Conservation (phyloP, 1,284 basidiomycete species). For the Papiliotrema nemorosa region DNA sequence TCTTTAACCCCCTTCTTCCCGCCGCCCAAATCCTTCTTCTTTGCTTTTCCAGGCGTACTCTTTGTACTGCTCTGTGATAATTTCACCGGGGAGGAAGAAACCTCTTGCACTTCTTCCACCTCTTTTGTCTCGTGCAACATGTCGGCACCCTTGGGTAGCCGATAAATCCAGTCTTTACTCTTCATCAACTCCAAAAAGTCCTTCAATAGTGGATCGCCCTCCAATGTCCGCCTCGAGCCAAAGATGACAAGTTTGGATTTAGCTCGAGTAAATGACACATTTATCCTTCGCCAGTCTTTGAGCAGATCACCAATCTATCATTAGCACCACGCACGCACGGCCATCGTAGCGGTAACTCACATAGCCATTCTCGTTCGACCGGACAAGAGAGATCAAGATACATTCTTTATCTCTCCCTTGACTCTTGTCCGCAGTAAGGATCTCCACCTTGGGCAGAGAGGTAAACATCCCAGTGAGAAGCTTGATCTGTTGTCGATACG, state of each 20-base stretch:
- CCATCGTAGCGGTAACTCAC: slow-evolving; percentile 51
- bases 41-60: no score
- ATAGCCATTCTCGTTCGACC: slow-evolving; percentile 71
- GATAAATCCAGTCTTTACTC: slow-evolving; percentile 63
- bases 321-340: slow-evolving; percentile 5
- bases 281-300: slow-evolving; percentile 91
- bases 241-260: slow-evolving; percentile 84
- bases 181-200: slow-evolving; percentile 75
- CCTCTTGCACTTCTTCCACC: no score
- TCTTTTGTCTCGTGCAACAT: slow-evolving; percentile 18
- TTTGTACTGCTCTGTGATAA: no score
- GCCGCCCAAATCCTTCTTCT: no score
- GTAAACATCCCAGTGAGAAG: slow-evolving; percentile 61
- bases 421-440: slow-evolving; percentile 90
- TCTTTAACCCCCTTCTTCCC: not conserved
- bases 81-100: no score
- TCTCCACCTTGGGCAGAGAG: slow-evolving; percentile 60
- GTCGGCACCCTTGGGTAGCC: slow-evolving; percentile 58
- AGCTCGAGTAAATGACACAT: slow-evolving; percentile 94
- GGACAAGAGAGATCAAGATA: slow-evolving; percentile 87
- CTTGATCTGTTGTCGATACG: slow-evolving; percentile 95
- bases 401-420: slow-evolving; percentile 97
- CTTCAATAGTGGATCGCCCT: slow-evolving; percentile 57
- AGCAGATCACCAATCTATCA: slow-evolving; percentile 82
- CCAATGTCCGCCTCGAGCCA: slow-evolving; percentile 73